Conservation (phyloP, 2,329 filamentous ascomycete genomes). For the Alternaria tenuissima region DNA sequence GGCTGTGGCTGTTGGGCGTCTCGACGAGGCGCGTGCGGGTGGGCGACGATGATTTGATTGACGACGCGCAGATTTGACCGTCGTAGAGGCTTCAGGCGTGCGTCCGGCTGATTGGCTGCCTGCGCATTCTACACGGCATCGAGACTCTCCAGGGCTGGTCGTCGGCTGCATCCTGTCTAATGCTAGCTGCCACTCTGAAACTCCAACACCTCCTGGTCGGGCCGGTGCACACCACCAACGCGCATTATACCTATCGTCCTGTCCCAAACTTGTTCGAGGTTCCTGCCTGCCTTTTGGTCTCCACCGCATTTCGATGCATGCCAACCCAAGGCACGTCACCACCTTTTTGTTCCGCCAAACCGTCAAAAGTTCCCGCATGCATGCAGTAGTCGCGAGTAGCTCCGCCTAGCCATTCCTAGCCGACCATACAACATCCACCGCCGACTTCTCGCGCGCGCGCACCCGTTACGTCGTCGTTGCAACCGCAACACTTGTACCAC, state of each 20-base stretch:
- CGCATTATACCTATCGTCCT: constrained; percentile 12
- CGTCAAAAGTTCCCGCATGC: background rate
- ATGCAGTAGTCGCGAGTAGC: constrained; percentile 11
- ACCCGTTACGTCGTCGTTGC: constrained; percentile 3
- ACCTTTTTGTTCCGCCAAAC: background rate
- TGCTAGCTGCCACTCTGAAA: constrained; percentile 27
- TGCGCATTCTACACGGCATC: constrained; percentile 12
- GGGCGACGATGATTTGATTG: constrained; percentile 6
- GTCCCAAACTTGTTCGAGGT: background rate
- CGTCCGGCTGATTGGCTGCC: background rate
- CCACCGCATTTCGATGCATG: constrained; percentile 1
- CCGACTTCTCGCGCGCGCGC: constrained; percentile 5
- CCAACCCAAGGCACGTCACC: constrained; percentile 4
- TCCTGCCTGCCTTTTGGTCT: constrained; percentile 2
- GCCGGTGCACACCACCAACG: constrained; percentile 3
- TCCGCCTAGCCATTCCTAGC: constrained; percentile 16
- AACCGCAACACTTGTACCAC: constrained; percentile 6
- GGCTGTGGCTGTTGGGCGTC: background rate
- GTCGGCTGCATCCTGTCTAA: constrained; percentile 19
- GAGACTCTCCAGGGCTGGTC: background rate
- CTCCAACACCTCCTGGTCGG: constrained; percentile 25
- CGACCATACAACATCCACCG: constrained; percentile 4
- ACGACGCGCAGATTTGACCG: constrained; percentile 3
- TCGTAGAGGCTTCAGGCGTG: background rate
- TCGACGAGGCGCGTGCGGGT: constrained; percentile 6